Evolutionary conservation across 148 eudicot genomes (phyloP), one percentile per base, ranked within the genome.

Genomic region (Dysphania ambrosioides): DNA sequence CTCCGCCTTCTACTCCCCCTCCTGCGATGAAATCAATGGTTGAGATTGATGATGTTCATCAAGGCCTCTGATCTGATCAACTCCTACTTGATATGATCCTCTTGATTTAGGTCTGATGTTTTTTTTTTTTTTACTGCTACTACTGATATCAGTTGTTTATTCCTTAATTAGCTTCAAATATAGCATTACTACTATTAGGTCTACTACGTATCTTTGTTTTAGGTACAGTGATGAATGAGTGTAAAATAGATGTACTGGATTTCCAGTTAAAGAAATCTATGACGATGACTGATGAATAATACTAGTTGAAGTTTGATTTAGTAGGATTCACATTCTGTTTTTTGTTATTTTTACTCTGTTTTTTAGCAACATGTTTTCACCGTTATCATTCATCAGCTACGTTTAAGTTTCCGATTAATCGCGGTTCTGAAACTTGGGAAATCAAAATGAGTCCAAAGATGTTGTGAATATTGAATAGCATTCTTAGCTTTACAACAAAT

Each of bases 11-110:
- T 36, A 74, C 74, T 42, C 47, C 78, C 8, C 21, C 58, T 8
- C 58, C 58, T 53, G 58, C 53, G 66, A 56, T 82, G 40, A 60
- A 78, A 55, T 75, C 80, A 59, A 66, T 74, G 62, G 73, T 62
- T 67, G 87, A 83, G 85, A 77, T 79, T 38, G 85, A 86, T 65
- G 83, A 82, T 68, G 61, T 34, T 30, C 80, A 84, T 67, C 87
- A 82, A 19, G 87, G 89, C 2, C 84, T 86, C 27, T 83, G 78
- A 85, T 53, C 21, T 24, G n/a, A 12, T 58, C 11, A 35, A n/a
- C 13, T 24, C 59, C 26, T 57, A 42, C 24, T 55, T 55, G 58
- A 55, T 55, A 2, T 3, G 19, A 6, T 49, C 4, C 16, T 6
- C 1, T 49, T 49, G 19, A 49, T 49, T 16, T 47, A 47, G 53